Percentiles rank a stretch among this genome's conserved stretches.
These are phyloP conservation scores for Phytophthora constricta DNA, from an alignment of 352 stramenopile species.

Conservation along the genomic window DNA sequence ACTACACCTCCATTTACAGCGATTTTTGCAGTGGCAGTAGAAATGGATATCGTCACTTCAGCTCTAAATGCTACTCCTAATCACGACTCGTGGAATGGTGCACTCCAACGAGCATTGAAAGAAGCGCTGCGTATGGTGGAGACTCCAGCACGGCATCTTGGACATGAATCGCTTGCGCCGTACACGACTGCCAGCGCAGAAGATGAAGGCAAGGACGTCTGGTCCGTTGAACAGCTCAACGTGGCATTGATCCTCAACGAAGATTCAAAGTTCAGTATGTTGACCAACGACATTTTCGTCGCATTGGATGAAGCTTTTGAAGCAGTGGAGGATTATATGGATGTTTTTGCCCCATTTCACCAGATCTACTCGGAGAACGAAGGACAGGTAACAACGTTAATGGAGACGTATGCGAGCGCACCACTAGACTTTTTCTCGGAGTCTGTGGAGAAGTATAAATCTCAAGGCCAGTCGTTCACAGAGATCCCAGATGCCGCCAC, in stretches of 20 bases:
- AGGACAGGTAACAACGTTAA: conserved; percentile 62
- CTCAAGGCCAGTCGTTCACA: conserved; percentile 79
- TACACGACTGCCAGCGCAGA: conserved; percentile 86
- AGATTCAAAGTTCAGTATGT: conserved; percentile 78
- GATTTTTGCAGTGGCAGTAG: conserved; percentile 70
- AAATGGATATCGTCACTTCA: conserved; percentile 53
- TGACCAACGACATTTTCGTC: conserved; percentile 89
- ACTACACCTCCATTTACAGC: conserved; percentile 48
- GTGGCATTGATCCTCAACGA: conserved; percentile 86
- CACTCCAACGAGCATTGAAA: conserved; percentile 79
- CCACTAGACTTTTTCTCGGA: conserved; percentile 84
- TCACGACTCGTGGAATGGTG: conserved; percentile 76
- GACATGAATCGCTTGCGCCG: conserved; percentile 73
- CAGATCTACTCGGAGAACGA: conserved; percentile 90
- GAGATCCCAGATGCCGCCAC: conserved; percentile 85
- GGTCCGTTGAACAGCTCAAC: conserved; percentile 81
- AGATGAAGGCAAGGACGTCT: conserved; percentile 85
- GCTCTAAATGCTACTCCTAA: conserved; percentile 60
- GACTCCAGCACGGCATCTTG: conserved; percentile 84
- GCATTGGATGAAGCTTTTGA: conserved; percentile 84
- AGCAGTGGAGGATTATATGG: conserved; percentile 86
- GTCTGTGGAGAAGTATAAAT: conserved; percentile 84
- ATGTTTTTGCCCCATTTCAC: conserved; percentile 90
- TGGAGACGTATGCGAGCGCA: conserved; percentile 72
- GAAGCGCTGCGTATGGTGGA: conserved; percentile 89